Conservation (phyloP, 257 asterid genomes). For the Scutellaria baicalensis region DNA sequence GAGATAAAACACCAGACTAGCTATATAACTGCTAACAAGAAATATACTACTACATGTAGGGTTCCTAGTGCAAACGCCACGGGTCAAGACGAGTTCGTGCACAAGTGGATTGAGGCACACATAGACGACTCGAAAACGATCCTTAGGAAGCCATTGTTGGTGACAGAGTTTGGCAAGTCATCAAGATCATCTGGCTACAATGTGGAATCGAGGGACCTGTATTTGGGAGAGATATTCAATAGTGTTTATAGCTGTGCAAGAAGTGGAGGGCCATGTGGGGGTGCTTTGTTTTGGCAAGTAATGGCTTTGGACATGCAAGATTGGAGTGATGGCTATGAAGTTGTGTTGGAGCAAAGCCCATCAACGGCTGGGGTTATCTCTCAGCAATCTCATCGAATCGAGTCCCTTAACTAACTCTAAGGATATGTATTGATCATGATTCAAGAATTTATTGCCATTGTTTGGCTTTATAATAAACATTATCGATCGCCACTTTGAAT, state of each 20-base stretch:
- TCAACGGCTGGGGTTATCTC: conserved; percentile 34
- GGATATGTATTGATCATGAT: no score
- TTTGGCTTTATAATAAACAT: background rate
- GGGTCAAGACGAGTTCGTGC: conserved; percentile 31
- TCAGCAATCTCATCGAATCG: conserved; percentile 35
- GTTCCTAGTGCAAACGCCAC: conserved; percentile 23
- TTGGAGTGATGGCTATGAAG: conserved; percentile 53
- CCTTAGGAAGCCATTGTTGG: conserved; percentile 37
- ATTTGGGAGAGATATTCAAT: conserved; percentile 20
- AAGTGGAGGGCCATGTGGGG: conserved; percentile 47
- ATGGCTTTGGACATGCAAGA: conserved; percentile 50
- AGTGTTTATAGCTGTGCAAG: conserved; percentile 29
- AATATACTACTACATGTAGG: conserved; percentile 27
- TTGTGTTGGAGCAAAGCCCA: conserved; percentile 36
- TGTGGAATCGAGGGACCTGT: conserved; percentile 23
- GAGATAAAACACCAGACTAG: no score
- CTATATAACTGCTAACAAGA: no score
- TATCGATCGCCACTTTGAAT: background rate
- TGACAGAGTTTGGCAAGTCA: conserved; percentile 54
- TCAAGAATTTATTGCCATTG: background rate
- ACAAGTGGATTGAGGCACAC: conserved; percentile 40
- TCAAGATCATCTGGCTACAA: conserved; percentile 34
- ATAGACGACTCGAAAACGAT: conserved; percentile 30
- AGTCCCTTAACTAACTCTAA: no score
- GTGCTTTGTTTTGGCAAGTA: conserved; percentile 55